Conservation (phyloP, 2,329 filamentous ascomycete genomes). For the Penicillium glabrum region DNA sequence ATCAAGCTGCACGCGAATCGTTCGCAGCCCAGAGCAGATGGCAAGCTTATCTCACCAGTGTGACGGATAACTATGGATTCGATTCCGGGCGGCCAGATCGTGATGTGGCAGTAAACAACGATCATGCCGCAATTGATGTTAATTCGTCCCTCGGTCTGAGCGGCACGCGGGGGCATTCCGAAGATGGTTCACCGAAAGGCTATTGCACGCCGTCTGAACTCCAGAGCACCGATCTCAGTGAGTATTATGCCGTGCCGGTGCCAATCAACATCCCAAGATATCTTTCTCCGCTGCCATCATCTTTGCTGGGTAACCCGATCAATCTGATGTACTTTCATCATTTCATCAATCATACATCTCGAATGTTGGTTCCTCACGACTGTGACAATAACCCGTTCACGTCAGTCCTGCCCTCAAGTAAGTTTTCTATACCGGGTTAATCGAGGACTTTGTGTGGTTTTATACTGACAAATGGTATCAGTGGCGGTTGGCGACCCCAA, state of each 20-base stretch:
- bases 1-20: conserved; percentile 8
- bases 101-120: conserved; percentile 71
- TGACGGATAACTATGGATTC: conserved; percentile 61
- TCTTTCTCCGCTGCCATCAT: conserved; percentile 56
- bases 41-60: conserved; percentile 32
- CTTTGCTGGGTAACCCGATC: conserved; percentile 71
- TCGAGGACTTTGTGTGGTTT: neutral
- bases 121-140: conserved; percentile 63
- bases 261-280: conserved; percentile 61
- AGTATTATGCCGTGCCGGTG: conserved; percentile 71
- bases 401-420: conserved; percentile 62
- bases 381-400: conserved; percentile 62
- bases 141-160: conserved; percentile 41
- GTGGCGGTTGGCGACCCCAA: conserved; percentile 52
- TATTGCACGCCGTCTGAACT: conserved; percentile 1
- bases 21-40: conserved; percentile 29
- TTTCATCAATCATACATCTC: conserved; percentile 77
- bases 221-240: conserved; percentile 52
- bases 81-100: conserved; percentile 69
- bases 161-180: conserved; percentile 14
- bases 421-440: conserved; percentile 26
- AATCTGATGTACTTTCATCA: conserved; percentile 74
- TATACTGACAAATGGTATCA: conserved; percentile 42
- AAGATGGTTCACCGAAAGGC: conserved; percentile 1
- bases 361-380: conserved; percentile 63